Percentiles rank a stretch among this genome's conserved stretches.
Conservation (phyloP, 257 asterid genomes). For the Nicotiana otophora region DNA sequence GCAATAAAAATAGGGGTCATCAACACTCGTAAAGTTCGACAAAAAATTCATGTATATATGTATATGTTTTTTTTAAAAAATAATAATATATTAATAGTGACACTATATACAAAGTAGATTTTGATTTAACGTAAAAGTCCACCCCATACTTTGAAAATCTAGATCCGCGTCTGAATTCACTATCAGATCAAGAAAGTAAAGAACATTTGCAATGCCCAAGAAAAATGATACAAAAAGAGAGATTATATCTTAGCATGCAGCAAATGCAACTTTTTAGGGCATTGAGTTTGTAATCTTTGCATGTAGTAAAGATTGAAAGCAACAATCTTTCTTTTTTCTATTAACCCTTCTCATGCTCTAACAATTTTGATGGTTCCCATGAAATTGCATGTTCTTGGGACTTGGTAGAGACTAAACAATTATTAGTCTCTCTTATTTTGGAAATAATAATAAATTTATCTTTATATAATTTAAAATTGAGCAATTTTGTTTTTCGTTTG, state of each 20-base stretch:
- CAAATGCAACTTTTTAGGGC: slow-evolving; percentile 15
- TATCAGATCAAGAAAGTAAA: background rate
- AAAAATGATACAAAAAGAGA: background rate
- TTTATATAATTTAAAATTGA: too few species aligned
- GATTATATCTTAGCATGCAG: slow-evolving; percentile 22
- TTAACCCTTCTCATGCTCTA: slow-evolving; percentile 15
- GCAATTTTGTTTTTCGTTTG: too few species aligned
- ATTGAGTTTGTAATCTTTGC: slow-evolving; percentile 7
- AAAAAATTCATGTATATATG: too few species aligned
- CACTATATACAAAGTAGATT: too few species aligned
- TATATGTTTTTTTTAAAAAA: too few species aligned
- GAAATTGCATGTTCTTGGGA: slow-evolving; percentile 25
- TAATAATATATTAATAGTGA: too few species aligned
- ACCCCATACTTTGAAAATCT: too few species aligned
- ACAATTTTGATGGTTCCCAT: slow-evolving; percentile 23
- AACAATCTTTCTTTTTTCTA: background rate
- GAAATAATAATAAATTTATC: too few species aligned
- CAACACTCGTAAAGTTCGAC: fast-evolving
- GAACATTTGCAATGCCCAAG: slow-evolving; percentile 29
- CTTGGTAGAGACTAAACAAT: background rate
- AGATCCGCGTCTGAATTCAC: background rate
- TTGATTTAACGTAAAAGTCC: too few species aligned
- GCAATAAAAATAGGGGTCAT: too few species aligned
- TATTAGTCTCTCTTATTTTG: background rate
- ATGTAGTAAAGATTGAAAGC: slow-evolving; percentile 7